A percentile compares a stretch with the other conserved stretches of the same genome.
Conservation (phyloP, 1,139 yeast species). For the Yamadazyma songkhlaensis region DNA sequence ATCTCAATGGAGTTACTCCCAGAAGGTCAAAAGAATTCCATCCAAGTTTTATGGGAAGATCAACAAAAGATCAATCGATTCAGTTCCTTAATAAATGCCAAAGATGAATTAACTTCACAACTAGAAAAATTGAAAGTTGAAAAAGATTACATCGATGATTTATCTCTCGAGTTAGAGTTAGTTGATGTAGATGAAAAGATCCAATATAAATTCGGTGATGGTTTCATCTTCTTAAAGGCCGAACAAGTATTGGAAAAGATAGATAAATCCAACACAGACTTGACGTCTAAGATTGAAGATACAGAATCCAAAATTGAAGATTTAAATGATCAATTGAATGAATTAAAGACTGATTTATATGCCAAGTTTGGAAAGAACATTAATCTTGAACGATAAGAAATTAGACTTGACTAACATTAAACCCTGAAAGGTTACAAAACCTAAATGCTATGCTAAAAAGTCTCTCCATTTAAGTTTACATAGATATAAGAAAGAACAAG, state of each 20-base stretch:
- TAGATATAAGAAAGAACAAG: no score
- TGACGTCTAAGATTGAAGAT: slow-evolving; percentile 48
- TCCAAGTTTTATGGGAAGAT: slow-evolving; percentile 83
- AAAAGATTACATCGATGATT: slow-evolving; percentile 87
- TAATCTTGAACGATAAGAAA: slow-evolving; percentile 68
- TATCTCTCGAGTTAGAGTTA: slow-evolving; percentile 79
- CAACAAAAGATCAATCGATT: slow-evolving; percentile 87
- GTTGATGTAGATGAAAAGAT: slow-evolving; percentile 73
- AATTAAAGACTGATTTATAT: slow-evolving; percentile 70
- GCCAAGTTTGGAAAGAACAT: slow-evolving; percentile 89
- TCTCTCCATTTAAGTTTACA: no score
- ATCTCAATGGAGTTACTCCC: slow-evolving; percentile 54
- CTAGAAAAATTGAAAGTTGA: slow-evolving; percentile 57
- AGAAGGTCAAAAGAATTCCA: slow-evolving; percentile 63
- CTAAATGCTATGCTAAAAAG: no score
- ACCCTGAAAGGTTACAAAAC: no score
- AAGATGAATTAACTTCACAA: slow-evolving; percentile 54
- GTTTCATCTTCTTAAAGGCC: slow-evolving; percentile 67
- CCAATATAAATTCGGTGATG: slow-evolving; percentile 74
- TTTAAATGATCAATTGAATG: slow-evolving; percentile 52
- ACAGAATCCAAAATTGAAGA: slow-evolving; percentile 48
- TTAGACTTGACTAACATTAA: no score
- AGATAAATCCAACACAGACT: slow-evolving; percentile 54
- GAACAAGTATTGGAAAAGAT: slow-evolving; percentile 62
- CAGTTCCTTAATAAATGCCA: slow-evolving; percentile 72